phyloP scores from a whole-genome alignment of 352 stramenopile genomes.

The Phytopythium sindhum region DNA sequence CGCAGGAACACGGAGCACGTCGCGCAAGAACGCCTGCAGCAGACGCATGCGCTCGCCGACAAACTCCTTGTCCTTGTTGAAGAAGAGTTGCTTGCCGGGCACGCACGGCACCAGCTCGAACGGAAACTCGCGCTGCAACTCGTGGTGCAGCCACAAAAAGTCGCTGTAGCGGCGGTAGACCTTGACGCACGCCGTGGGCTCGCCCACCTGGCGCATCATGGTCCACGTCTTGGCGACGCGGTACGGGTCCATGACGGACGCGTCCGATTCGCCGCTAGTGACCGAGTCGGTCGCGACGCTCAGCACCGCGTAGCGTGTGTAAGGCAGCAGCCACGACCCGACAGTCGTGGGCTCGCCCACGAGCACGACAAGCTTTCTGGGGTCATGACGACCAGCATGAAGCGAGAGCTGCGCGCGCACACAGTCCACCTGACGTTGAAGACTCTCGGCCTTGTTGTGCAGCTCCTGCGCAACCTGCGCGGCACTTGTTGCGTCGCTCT shows the following conservation, averaged over 20 bases:
- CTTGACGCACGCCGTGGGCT: slow-evolving; percentile 72
- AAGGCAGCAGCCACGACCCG: slow-evolving; percentile 79
- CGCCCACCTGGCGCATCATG: slow-evolving; percentile 62
- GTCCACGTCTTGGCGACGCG: slow-evolving; percentile 76
- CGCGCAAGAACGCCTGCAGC: slow-evolving; percentile 74
- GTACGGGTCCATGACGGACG: slow-evolving; percentile 51
- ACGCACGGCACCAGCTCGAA: slow-evolving; percentile 74
- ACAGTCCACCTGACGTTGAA: slow-evolving; percentile 76
- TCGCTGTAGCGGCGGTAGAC: slow-evolving; percentile 86
- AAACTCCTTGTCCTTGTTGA: slow-evolving; percentile 87
- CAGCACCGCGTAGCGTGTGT: slow-evolving; percentile 82
- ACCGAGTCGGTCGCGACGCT: slow-evolving; percentile 60
- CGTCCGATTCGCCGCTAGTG: slow-evolving; percentile 19
- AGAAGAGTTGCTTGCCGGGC: slow-evolving; percentile 74
- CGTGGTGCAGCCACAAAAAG: slow-evolving; percentile 80
- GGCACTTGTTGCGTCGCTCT: slow-evolving; percentile 64
- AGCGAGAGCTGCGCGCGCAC: slow-evolving; percentile 76
- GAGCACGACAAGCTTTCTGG: slow-evolving; percentile 75
- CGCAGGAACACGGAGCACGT: slow-evolving; percentile 63
- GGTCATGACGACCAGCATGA: slow-evolving; percentile 70
- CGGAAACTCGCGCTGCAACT: slow-evolving; percentile 63
- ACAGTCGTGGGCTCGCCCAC: slow-evolving; percentile 79
- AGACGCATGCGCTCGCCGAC: slow-evolving; percentile 79
- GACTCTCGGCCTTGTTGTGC: slow-evolving; percentile 57
- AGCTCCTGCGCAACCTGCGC: slow-evolving; percentile 66